phyloP scores from a whole-genome alignment of 208 protist species.

The Sergeia podlipaevii region DNA sequence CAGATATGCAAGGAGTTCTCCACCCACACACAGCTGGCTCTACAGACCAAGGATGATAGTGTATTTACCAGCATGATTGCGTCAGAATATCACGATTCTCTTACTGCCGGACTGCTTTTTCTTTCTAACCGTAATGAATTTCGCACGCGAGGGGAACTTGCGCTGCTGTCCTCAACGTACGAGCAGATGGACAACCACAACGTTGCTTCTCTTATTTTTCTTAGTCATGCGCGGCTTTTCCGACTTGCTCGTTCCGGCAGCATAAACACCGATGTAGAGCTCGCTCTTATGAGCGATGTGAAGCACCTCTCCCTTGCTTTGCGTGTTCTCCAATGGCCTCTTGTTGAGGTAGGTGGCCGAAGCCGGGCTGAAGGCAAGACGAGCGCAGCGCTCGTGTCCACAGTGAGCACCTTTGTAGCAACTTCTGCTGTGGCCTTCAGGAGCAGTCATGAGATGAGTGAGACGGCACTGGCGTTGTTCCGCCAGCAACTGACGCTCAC shows the following conservation, averaged over 20 bases:
- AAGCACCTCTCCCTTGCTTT: conserved; percentile 3
- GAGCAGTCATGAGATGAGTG: neutral
- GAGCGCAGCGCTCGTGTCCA: neutral
- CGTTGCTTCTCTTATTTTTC: conserved; percentile 17
- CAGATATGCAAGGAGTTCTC: conserved; percentile 25
- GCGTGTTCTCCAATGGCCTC: conserved; percentile 3
- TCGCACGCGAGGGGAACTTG: no score
- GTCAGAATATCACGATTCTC: conserved; percentile 1
- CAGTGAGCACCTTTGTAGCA: neutral
- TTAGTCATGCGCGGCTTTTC: conserved; percentile 23
- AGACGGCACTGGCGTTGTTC: neutral
- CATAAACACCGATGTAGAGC: no score
- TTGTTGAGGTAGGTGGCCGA: neutral
- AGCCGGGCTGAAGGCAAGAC: neutral
- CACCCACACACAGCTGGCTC: neutral
- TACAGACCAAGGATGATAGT: neutral
- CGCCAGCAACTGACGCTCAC: neutral
- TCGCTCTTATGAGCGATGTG: neutral
- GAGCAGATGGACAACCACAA: conserved; percentile 22
- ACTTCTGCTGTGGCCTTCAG: neutral
- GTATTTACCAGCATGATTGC: neutral
- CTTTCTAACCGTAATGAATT: no score
- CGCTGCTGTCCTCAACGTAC: conserved; percentile 17
- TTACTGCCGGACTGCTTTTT: neutral
- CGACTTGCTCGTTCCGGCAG: no score